Evolutionary conservation across 257 asterid species (phyloP).

Genomic region (Nicotiana noctiflora): DNA sequence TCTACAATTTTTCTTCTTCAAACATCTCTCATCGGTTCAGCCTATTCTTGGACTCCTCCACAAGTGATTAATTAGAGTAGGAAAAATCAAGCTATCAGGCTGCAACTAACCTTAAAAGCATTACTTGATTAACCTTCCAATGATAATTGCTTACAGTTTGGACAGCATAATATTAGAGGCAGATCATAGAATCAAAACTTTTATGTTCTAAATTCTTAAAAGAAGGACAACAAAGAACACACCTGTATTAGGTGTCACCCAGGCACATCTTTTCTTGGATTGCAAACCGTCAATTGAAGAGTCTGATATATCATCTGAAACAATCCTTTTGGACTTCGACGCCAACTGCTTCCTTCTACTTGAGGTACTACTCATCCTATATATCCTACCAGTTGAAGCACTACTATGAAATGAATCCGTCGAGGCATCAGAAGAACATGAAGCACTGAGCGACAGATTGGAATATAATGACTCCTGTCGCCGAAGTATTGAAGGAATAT

Average conservation of each 20-base stretch:
- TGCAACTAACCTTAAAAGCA: too few relatives aligned
- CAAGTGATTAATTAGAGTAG: neutral
- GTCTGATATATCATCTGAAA: slow-evolving; percentile 4
- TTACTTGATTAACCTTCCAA: too few relatives aligned
- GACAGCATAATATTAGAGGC: neutral
- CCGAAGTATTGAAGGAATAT: slow-evolving; percentile 27
- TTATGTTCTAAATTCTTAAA: too few relatives aligned
- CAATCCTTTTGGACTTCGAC: slow-evolving; percentile 1
- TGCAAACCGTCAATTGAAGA: slow-evolving; percentile 28
- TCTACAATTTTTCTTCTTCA: neutral
- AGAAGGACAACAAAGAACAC: slow-evolving; percentile 15
- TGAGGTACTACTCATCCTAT: slow-evolving; percentile 30
- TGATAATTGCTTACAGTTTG: neutral
- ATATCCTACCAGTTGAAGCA: slow-evolving; percentile 79
- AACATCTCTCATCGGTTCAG: neutral
- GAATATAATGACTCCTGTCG: slow-evolving; percentile 26
- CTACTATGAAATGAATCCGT: slow-evolving; percentile 83
- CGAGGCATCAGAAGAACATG: slow-evolving; percentile 93
- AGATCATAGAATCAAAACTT: neutral
- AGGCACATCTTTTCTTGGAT: slow-evolving; percentile 78
- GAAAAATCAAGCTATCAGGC: neutral
- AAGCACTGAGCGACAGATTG: slow-evolving; percentile 62
- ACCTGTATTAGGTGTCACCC: slow-evolving; percentile 94
- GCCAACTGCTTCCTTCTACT: slow-evolving; percentile 43
- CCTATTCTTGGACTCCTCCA: neutral